Percentiles rank a stretch among this genome's conserved stretches.
Conservation (phyloP, 306 rosid genomes). For the Quillaja saponaria region DNA sequence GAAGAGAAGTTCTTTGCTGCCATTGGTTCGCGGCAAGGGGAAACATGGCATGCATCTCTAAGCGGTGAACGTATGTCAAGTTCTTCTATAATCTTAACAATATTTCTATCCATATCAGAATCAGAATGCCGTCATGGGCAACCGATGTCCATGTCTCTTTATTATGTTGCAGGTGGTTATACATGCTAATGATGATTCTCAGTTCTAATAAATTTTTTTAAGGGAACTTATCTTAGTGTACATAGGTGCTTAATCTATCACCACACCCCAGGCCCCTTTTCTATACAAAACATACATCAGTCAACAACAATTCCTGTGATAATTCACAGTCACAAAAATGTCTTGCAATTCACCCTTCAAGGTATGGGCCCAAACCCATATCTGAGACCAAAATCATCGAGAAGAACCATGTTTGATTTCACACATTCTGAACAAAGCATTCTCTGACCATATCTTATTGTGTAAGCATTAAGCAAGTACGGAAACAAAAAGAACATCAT, state of each 20-base stretch:
- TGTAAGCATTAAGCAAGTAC: too few species aligned
- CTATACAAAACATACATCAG: too few species aligned
- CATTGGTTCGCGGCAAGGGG: slow-evolving; percentile 95
- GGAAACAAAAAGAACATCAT: too few species aligned
- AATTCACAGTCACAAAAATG: too few species aligned
- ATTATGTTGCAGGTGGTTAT: slow-evolving; percentile 16
- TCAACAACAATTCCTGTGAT: too few species aligned
- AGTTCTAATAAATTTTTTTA: background rate
- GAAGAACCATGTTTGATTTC: too few species aligned
- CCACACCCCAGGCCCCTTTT: too few species aligned
- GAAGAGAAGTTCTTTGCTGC: slow-evolving; percentile 92
- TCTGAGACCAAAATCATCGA: too few species aligned
- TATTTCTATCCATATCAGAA: slow-evolving; percentile 4
- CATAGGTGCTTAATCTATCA: too few species aligned
- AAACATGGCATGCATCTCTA: slow-evolving; percentile 97
- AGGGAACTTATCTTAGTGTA: slow-evolving; percentile 1
- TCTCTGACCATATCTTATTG: too few species aligned
- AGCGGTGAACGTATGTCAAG: slow-evolving; percentile 73
- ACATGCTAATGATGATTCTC: background rate
- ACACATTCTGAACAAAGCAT: too few species aligned
- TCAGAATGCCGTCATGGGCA: slow-evolving; percentile 21
- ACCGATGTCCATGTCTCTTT: slow-evolving; percentile 10
- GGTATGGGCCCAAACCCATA: background rate
- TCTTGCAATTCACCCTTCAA: too few species aligned
- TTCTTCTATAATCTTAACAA: slow-evolving; percentile 2